Conservation (phyloP, 768 basidiomycete genomes). For the Russula dissimulans region DNA sequence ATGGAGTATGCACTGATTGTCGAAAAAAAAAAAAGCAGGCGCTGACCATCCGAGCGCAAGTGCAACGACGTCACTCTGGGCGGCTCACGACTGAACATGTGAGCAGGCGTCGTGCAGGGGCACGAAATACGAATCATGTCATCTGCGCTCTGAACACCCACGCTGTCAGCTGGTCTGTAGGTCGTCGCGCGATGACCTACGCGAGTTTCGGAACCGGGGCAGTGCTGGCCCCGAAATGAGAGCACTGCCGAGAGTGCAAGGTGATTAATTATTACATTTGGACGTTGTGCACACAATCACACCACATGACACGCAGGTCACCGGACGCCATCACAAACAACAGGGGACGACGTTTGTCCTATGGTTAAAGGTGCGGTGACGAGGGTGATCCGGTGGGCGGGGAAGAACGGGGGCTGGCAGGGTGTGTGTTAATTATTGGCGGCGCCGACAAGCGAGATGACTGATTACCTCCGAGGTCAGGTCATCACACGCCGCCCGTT, state of each 20-base stretch:
- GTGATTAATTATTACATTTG: background rate
- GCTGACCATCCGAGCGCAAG: too few species aligned
- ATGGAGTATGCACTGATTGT: too few species aligned
- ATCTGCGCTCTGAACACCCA: background rate
- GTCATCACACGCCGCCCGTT: background rate
- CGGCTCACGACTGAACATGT: conserved; percentile 5
- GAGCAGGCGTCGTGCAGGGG: background rate
- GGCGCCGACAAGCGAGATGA: conserved; percentile 1
- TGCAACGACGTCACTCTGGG: background rate
- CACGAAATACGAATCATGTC: background rate
- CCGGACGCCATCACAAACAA: too few species aligned
- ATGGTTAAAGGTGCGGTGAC: background rate
- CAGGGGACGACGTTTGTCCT: too few species aligned
- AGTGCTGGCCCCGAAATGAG: background rate
- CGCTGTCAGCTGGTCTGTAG: background rate
- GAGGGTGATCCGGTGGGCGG: conserved; percentile 1
- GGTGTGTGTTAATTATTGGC: background rate
- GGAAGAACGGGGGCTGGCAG: background rate
- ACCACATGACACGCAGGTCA: background rate
- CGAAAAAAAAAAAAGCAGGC: too few species aligned
- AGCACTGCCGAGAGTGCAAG: background rate
- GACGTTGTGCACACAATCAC: background rate
- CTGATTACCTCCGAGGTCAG: background rate
- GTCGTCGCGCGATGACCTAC: background rate
- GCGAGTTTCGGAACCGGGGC: background rate